Conservation (phyloP, 352 stramenopile genomes). For the Phytophthora pini region DNA sequence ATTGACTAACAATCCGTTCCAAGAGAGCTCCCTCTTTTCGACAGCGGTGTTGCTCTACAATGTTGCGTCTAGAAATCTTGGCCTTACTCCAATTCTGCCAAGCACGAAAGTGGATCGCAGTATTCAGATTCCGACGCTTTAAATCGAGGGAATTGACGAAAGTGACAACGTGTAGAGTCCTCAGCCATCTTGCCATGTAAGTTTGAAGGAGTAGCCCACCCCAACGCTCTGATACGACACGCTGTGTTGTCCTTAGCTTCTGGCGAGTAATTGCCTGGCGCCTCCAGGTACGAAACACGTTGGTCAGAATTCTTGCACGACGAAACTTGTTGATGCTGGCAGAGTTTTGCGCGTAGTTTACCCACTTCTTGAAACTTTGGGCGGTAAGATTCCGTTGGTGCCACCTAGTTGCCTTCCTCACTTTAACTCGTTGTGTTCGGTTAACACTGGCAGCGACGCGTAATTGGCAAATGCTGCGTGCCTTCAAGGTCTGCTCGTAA, state of each 20-base stretch:
- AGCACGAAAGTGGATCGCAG: conserved; percentile 15
- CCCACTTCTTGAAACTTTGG: conserved; percentile 15
- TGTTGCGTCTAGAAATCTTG: not conserved
- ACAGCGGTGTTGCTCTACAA: conserved; percentile 6
- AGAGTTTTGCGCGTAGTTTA: not conserved
- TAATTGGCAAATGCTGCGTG: conserved; percentile 8
- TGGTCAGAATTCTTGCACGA: conserved; percentile 3
- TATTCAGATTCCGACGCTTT: conserved; percentile 13
- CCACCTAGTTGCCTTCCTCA: conserved; percentile 13
- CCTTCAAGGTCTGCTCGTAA: conserved; percentile 18
- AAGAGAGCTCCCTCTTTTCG: conserved; percentile 8
- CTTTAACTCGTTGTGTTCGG: not conserved
- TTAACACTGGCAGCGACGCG: conserved; percentile 1
- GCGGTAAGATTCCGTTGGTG: conserved; percentile 18
- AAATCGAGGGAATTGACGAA: conserved; percentile 8
- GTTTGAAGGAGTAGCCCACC: conserved; percentile 2
- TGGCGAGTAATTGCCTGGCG: not conserved
- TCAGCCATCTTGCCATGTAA: conserved; percentile 21
- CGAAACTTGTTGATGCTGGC: conserved; percentile 3
- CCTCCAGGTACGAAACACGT: conserved; percentile 12
- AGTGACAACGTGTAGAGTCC: conserved; percentile 5
- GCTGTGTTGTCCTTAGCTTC: conserved; percentile 1
- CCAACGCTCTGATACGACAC: conserved; percentile 16
- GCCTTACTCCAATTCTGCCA: conserved; percentile 20
- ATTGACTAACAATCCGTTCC: conserved; percentile 26